Evolutionary conservation across 768 basidiomycete species (phyloP), one percentile per base, ranked within the genome.

Genomic region (Rhodotorula sphaerocarpa): DNA sequence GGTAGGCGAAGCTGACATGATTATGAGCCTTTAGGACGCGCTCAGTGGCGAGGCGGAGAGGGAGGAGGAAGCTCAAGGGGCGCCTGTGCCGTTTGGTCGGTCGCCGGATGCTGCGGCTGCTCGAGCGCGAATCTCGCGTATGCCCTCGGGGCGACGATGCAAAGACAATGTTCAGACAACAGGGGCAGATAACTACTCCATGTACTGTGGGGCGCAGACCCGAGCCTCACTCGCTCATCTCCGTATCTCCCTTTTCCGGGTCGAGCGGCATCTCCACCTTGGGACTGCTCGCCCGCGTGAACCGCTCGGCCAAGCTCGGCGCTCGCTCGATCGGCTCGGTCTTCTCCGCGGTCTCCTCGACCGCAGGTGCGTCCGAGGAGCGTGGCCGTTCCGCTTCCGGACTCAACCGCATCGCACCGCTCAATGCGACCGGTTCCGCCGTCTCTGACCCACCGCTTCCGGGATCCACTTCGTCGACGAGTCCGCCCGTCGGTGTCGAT

Each of bases 21-120:
- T 28, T n/a, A 31, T 89, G 89, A 53, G 92, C 88, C 25, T 88
- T 84, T 27, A 89, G 77, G 18, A 86, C 79, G 72, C 85, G 27
- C 30, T 34, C 48, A 18, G 15, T 23, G 16, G 7, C 15, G 30
- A 14, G 28, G 20, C 3, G 25, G 27, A 41, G n/a, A 18, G 25
- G 7, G 39, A 4, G 18, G 31, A 7, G 20, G 23, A 10, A 23
- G 31, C 86, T 71, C 89, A 87, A 18, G 92, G 78, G 4, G 90
- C 90, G 3, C 90, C 86, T 43, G 90, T 80, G 73, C 89, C 91
- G 76, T 92, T 93, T 47, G 89, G 88, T 21, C 88, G 77, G n/a
- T n/a, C n/a, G n/a, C n/a, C n/a, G n/a, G n/a, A n/a, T n/a, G n/a
- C n/a, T n/a, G n/a, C n/a, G n/a, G n/a, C n/a, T n/a, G n/a, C n/a